Base-by-base conservation (phyloP, 2,329 filamentous ascomycete genomes). In the Talaromyces amestolkiae region DNA sequence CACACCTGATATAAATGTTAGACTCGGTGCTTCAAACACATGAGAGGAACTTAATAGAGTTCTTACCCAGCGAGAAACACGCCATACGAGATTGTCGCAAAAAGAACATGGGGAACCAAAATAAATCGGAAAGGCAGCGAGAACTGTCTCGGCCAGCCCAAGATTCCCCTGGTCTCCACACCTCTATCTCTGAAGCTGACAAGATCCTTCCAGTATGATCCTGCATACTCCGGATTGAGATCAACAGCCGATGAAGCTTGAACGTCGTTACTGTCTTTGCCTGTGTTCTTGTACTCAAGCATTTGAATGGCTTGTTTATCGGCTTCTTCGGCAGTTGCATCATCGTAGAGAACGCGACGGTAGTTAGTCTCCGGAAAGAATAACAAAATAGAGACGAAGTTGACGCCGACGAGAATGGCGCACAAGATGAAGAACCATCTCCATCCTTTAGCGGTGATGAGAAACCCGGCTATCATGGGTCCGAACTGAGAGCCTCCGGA, bases 361-460 rank as follows among this genome's bases (percentile, higher is more conserved):
- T 74, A 78, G 27, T 70, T 70, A 2, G 76, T 78, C 61, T 78
- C 77, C 1, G 75, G 76, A 7, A 77, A 68, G n/a, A 77, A 66
- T 65, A 77, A 71, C n/a, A 78, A 69, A 8, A 71, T 72, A 8
- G 70, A 68, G 17, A 74, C 63, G 3, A 77, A 61, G 64, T 78
- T 77, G 22, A 70, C 67, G 1, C 68, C 72, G 15, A 67, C 71
- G 13, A 78, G 64, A 43, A 78, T 78, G 3, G 72, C 65, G 54
- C 72, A 74, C 22, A 78, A 69, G 35, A 74, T 76, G 66, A 77
- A 78, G 63, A 75, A 76, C 75, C 75, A 79, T 13, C 76, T 69
- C 76, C 76, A 78, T n/a, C 77, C 77, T 35, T 68, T 69, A 11
- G 71, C 69, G 27, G 70, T 53, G 13, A 77, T 74, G 2, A 78